These are phyloP conservation scores for Xylariomycetidae sp. DNA, from an alignment of 2,329 filamentous ascomycete species.

Conservation along the genomic window DNA sequence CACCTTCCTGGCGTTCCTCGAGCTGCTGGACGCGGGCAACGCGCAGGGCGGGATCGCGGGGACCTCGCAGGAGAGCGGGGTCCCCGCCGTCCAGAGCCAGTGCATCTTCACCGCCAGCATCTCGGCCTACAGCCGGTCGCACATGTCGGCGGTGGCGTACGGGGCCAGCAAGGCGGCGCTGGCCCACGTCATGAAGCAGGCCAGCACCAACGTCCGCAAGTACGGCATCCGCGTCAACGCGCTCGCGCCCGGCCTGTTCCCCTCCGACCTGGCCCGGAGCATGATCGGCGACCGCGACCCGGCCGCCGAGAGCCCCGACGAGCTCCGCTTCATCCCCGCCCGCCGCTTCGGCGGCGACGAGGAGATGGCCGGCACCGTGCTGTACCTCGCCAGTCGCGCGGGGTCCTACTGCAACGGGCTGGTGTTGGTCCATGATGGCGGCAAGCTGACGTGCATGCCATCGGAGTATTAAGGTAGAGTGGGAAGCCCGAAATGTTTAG, in stretches of 20 bases:
- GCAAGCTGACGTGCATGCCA: constrained; percentile 18
- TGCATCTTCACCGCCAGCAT: constrained; percentile 23
- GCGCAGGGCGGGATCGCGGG: constrained; percentile 6
- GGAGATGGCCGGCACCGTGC: constrained; percentile 22
- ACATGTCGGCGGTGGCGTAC: constrained; percentile 16
- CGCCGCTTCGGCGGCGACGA: constrained; percentile 22
- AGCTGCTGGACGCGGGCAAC: constrained; percentile 26
- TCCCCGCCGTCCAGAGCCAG: constrained; percentile 24
- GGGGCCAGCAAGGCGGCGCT: constrained; percentile 21
- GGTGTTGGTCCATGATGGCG: constrained; percentile 23
- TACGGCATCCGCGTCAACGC: constrained; percentile 24
- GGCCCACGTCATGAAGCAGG: constrained; percentile 23
- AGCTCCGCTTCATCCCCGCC: constrained; percentile 19
- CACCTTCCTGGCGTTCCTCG: constrained; percentile 25
- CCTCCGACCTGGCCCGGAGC: constrained; percentile 15
- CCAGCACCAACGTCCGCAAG: constrained; percentile 17
- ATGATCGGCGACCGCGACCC: constrained; percentile 18
- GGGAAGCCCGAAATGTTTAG: no score
- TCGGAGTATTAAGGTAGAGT: constrained; percentile 18
- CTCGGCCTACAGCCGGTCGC: constrained; percentile 15
- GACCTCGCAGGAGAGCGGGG: constrained; percentile 7
- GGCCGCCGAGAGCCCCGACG: constrained; percentile 12
- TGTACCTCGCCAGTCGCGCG: constrained; percentile 25
- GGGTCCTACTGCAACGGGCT: constrained; percentile 24
- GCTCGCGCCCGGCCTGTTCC: constrained; percentile 25